Evolutionary conservation across 495 filamentous ascomycete genomes (phyloP), one percentile per base, ranked within the genome.

Genomic region (Durotheca rogersii): DNA sequence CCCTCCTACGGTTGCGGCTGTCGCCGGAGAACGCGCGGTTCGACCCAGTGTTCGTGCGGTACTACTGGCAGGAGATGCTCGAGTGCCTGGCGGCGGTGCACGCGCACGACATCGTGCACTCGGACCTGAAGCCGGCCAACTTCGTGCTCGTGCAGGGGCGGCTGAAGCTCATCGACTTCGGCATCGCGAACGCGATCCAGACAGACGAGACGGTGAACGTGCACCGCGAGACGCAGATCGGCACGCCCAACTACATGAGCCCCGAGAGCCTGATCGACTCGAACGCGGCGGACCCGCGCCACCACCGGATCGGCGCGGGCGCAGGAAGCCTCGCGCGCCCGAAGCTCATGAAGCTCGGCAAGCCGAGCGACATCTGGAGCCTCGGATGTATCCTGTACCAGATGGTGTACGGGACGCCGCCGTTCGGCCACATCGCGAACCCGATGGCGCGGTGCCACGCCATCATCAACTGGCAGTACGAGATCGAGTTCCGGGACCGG

Each of bases 1-100:
- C 87, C 42, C 83, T 96, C 12, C 82, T 98, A 20, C 64, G 66
- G 11, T 85, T 79, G 5, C 81, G 84, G 27, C 81, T 85, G 20
- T 85, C 87, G 38, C 73, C 81, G 0, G 88, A 91, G 56, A 81
- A 87, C 48, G 81, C 88, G 25, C 72, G 72, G 19, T 86, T 97
- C 47, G 93, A 98, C 63, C 76, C 87, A 7, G 86, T 83, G 39
- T 97, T 96, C 58, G 87, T 90, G n/a, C 86, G 93, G 6, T 89
- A 89, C 69, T 95, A 95, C 73, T 98, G 93, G 93, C 89, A 90
- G 62, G 93, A 98, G 70, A 97, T 98, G 94, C 86, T 98, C 3
- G 89, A 94, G 60, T 98, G 93, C 67, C 84, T 98, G 3, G 80
- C 87, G 41, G 80, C 91, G 2, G 90, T 98, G 0, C 93, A 98